Percentiles rank a stretch among this genome's conserved stretches.
Conservation (phyloP, 306 rosid species). For the Psophocarpus tetragonolobus region DNA sequence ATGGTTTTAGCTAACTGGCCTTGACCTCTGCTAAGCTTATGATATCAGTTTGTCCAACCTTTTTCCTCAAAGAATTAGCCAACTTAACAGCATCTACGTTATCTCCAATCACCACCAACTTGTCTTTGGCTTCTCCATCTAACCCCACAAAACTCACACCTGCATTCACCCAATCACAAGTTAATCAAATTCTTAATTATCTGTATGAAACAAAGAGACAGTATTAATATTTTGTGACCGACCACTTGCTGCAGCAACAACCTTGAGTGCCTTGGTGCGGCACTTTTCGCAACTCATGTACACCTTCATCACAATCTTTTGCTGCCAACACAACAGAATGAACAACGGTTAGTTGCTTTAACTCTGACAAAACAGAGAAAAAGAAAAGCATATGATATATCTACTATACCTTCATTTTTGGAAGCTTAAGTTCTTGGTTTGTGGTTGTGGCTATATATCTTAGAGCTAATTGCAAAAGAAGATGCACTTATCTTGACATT, state of each 20-base stretch:
- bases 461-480: not conserved
- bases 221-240: not conserved
- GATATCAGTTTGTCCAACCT: slow-evolving; percentile 42
- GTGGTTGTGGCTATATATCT: not conserved
- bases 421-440: not conserved
- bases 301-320: slow-evolving; percentile 60
- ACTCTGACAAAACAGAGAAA: not conserved
- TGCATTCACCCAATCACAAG: slow-evolving; percentile 28
- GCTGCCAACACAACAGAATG: slow-evolving; percentile 37
- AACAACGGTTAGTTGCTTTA: not conserved
- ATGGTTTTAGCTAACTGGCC: not conserved
- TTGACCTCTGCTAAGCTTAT: slow-evolving; percentile 13
- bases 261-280: slow-evolving; percentile 39
- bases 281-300: slow-evolving; percentile 50
- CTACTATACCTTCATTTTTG: slow-evolving; percentile 34
- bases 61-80: slow-evolving; percentile 46
- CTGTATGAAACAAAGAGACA: not conserved
- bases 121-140: slow-evolving; percentile 44
- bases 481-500: not conserved
- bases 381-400: not conserved
- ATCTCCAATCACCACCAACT: slow-evolving; percentile 52
- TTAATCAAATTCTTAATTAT: not conserved
- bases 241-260: slow-evolving; percentile 39
- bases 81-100: slow-evolving; percentile 41
- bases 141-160: slow-evolving; percentile 52